Base-by-base conservation (phyloP, 345 rosid genomes). In the Ceriops zippeliana region DNA sequence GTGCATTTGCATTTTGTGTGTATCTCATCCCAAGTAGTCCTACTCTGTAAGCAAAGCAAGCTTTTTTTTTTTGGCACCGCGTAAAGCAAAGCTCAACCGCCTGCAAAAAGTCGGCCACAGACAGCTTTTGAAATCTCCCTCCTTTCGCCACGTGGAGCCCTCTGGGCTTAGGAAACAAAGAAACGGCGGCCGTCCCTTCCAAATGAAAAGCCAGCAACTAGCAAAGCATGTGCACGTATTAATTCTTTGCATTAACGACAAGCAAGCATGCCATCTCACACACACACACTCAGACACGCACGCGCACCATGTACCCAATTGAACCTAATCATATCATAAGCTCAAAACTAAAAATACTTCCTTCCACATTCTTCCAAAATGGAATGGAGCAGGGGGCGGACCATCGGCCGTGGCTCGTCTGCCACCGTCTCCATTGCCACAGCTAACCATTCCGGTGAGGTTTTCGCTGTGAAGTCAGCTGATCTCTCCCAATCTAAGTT, bases 381-480 rank as follows among this genome's bases (percentile, higher is more conserved):
- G 93, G 63, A 71, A 27, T 88, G 93, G 93, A 84, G 75, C 26
- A 62, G 93, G 56, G 87, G 90, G 19, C 71, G 21, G 35, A 74
- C 54, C 61, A 58, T 88, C 49, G 93, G 90, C 68, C 85, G 66
- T 3, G 90, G 93, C 66, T 83, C 90, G n/a, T 65, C 74, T 0
- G 85, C 90, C 71, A 63, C 82, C 59, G 93, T 88, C 64, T 84
- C 80, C 1, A 8, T 80, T 28, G 87, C 87, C 9, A 70, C 35
- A 0, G 70, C 32, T 24, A 53, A 27, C 58, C 37, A 7, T 8
- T 75, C 87, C 51, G 76, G 81, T 19, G 63, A 77, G 19, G 63
- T 73, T n/a, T 80, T 86, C 19, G 90, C 93, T 1, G 89, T 84
- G 28, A 88, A 86, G 75, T 84, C 89, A 49, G 78, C 82, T 11